phyloP scores from a whole-genome alignment of 441 rosid species.

The Viola pubescens region DNA sequence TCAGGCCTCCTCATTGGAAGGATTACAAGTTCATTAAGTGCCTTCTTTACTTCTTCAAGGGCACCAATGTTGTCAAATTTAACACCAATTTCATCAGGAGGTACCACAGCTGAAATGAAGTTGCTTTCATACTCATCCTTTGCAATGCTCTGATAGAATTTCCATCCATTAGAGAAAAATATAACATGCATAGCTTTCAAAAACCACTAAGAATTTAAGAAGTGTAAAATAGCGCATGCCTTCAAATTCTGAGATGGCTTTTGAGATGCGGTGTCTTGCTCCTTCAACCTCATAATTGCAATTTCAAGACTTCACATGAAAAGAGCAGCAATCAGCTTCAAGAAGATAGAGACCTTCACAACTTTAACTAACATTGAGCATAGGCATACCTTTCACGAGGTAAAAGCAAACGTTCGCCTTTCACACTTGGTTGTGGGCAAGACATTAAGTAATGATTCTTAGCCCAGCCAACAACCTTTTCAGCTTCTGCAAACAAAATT shows the following conservation, averaged over 20 bases:
- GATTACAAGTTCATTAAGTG: constrained; percentile 90
- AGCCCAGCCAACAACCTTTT: constrained; percentile 94
- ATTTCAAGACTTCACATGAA: constrained; percentile 64
- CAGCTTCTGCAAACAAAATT: constrained; percentile 60
- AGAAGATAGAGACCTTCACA: constrained; percentile 1
- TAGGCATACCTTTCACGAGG: constrained; percentile 67
- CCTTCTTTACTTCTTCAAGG: constrained; percentile 88
- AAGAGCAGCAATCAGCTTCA: constrained; percentile 25
- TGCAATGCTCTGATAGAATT: constrained; percentile 56
- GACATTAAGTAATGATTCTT: constrained; percentile 74
- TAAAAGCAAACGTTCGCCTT: constrained; percentile 58
- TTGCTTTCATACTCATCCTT: constrained; percentile 81
- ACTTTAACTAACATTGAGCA: constrained; percentile 8
- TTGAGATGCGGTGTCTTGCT: constrained; percentile 48
- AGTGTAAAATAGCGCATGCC: constrained; percentile 36
- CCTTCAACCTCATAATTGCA: constrained; percentile 69
- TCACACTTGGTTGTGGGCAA: constrained; percentile 53
- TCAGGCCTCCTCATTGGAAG: constrained; percentile 96
- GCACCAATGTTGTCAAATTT: constrained; percentile 91
- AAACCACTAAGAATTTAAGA: constrained; percentile 7
- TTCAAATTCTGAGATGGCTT: constrained; percentile 71
- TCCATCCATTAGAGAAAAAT: constrained; percentile 16
- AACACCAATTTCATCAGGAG: constrained; percentile 90
- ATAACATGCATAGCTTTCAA: constrained; percentile 17
- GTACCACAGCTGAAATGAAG: constrained; percentile 84